These are phyloP conservation scores for Pilatotrama ljubarskyi DNA, from an alignment of 768 basidiomycete species.

Conservation along the genomic window DNA sequence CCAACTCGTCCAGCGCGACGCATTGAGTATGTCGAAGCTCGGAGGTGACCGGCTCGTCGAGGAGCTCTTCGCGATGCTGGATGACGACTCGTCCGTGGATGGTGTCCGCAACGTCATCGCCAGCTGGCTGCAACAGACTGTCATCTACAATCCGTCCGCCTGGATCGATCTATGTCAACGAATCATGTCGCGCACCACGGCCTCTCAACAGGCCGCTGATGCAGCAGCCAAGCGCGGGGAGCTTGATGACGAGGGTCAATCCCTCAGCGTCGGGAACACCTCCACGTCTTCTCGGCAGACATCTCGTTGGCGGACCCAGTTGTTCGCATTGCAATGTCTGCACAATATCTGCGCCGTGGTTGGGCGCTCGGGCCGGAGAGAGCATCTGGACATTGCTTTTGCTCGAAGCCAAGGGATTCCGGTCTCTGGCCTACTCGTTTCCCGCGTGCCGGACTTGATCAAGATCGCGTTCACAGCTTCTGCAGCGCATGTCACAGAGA, in stretches of 20 bases:
- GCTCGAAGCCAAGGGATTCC: conserved; percentile 63
- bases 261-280: conserved; percentile 65
- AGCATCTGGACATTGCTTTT: conserved; percentile 79
- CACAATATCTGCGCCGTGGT: conserved; percentile 86
- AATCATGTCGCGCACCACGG: conserved; percentile 94
- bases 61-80: conserved; percentile 91
- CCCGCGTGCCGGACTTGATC: conserved; percentile 89
- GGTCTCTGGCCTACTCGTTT: conserved; percentile 67
- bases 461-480: conserved; percentile 98
- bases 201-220: conserved; percentile 72
- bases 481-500: conserved; percentile 94
- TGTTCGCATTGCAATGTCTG: conserved; percentile 91
- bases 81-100: conserved; percentile 91
- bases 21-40: conserved; percentile 84
- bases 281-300: conserved; percentile 50
- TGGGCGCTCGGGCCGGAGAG: conserved; percentile 65
- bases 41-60: conserved; percentile 95
- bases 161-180: conserved; percentile 98
- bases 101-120: conserved; percentile 92
- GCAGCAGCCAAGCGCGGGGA: conserved; percentile 53
- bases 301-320: conserved; percentile 94
- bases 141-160: conserved; percentile 87
- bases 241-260: conserved; percentile 93
- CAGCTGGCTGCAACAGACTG: conserved; percentile 95
- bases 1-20: conserved; percentile 95